Conservation (phyloP, 371 early-diverging fungal genomes). For the Saksenaea vasiformis region DNA sequence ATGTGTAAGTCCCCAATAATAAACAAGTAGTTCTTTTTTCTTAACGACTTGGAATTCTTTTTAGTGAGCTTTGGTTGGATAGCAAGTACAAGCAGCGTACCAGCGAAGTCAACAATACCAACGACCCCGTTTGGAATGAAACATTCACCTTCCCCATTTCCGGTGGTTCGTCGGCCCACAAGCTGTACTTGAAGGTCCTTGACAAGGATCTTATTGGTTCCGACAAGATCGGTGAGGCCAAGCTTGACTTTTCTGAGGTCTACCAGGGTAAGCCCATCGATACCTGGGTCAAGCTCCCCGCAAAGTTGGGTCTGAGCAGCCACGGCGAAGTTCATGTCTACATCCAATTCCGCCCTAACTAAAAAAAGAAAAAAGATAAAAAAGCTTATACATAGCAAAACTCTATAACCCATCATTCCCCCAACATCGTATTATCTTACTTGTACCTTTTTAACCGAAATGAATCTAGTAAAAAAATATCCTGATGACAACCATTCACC, state of each 20-base stretch:
- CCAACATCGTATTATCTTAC: no score
- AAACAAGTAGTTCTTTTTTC: not conserved
- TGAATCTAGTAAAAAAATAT: no score
- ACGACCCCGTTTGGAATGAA: constrained; percentile 46
- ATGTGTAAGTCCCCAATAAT: constrained; percentile 12
- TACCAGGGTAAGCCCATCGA: constrained; percentile 30
- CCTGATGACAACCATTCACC: no score
- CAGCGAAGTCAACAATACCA: constrained; percentile 21
- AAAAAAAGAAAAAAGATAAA: not conserved
- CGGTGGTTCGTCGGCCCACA: constrained; percentile 30
- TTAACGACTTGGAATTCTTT: not conserved
- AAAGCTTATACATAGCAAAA: not conserved
- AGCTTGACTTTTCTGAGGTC: constrained; percentile 29
- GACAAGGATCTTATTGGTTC: constrained; percentile 37
- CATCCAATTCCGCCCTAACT: constrained; percentile 30
- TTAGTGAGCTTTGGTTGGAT: constrained; percentile 40
- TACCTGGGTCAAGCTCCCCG: constrained; percentile 43
- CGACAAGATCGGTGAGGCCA: constrained; percentile 39
- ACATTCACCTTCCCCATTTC: constrained; percentile 42
- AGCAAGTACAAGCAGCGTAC: constrained; percentile 44
- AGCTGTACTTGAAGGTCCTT: constrained; percentile 35
- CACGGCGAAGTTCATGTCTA: constrained; percentile 44
- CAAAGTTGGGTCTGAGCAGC: constrained; percentile 39
- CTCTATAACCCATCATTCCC: not conserved
- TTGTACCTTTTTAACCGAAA: no score